A percentile compares a stretch with the other conserved stretches of the same genome.
Evolutionary conservation across 306 rosid species (phyloP).

Genomic region (Morella rubra): DNA sequence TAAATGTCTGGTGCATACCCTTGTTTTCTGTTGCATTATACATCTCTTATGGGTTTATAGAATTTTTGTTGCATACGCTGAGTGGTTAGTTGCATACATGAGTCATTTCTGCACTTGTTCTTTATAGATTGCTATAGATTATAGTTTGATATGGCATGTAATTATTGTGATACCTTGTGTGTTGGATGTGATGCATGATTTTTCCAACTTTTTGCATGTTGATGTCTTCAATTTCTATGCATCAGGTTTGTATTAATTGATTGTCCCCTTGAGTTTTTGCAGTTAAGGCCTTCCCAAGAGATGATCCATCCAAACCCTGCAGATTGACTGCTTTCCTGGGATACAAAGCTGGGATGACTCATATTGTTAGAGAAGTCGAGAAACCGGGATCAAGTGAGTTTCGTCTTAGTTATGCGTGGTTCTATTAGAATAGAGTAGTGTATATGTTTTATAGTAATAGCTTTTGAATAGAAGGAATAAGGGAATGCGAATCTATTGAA

Average conservation of each 20-base stretch:
- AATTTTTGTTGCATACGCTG: not conserved
- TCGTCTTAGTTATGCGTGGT: not conserved
- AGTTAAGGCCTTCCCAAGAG: conserved; percentile 83
- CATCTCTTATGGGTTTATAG: not conserved
- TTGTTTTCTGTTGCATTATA: not conserved
- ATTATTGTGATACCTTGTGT: too few relatives aligned
- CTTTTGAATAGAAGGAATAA: too few relatives aligned
- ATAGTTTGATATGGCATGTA: not conserved
- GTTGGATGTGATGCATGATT: too few relatives aligned
- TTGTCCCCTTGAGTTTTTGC: conserved; percentile 18
- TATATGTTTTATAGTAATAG: not conserved
- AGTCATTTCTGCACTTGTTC: not conserved
- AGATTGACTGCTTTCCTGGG: conserved; percentile 78
- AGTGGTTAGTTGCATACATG: not conserved
- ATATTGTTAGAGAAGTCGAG: conserved; percentile 80
- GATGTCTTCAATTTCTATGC: too few relatives aligned
- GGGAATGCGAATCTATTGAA: not conserved
- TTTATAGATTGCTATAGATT: too few relatives aligned
- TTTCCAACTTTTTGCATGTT: too few relatives aligned
- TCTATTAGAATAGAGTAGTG: not conserved
- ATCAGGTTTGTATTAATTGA: too few relatives aligned
- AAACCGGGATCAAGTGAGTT: conserved; percentile 86
- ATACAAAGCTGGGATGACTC: conserved; percentile 87
- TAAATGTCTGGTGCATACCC: not conserved
- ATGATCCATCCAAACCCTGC: conserved; percentile 55